Percentiles rank a stretch among this genome's conserved stretches.
Evolutionary conservation across 768 basidiomycete species (phyloP).

Genomic region (Phylloporus rhodoxanthus): DNA sequence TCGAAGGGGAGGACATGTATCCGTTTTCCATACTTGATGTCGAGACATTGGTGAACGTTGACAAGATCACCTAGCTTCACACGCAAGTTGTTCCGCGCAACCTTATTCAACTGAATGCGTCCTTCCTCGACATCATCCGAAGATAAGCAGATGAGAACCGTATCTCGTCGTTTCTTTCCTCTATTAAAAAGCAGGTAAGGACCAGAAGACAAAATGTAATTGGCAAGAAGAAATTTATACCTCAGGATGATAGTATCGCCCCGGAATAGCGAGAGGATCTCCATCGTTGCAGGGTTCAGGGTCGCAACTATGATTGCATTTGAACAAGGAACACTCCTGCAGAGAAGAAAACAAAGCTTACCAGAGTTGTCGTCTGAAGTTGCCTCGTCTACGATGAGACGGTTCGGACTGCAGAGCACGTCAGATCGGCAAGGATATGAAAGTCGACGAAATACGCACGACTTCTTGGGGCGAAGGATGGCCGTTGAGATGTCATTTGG

Average conservation of each 20-base stretch:
- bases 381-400: conserved; percentile 94
- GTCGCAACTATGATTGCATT: conserved; percentile 64
- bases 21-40: conserved; percentile 99
- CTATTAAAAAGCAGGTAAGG: conserved; percentile 34
- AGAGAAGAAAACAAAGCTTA: conserved; percentile 30
- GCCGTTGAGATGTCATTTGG: conserved; percentile 91
- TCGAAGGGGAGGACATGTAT: conserved; percentile 97
- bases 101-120: conserved; percentile 98
- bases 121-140: conserved; percentile 98
- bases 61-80: conserved; percentile 97
- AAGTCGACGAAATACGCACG: conserved; percentile 51
- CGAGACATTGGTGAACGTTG: conserved; percentile 91
- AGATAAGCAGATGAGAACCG: conserved; percentile 93
- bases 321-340: conserved; percentile 11
- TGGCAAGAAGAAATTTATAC: conserved; percentile 37
- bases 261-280: conserved; percentile 85
- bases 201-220: background rate
- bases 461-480: conserved; percentile 95
- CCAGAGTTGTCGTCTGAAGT: conserved; percentile 94
- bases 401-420: conserved; percentile 72
- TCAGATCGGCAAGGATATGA: conserved; percentile 11
- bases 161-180: conserved; percentile 96
- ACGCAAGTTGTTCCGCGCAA: conserved; percentile 97
- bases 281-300: conserved; percentile 95
- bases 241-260: conserved; percentile 95